These are phyloP conservation scores for Metarhizium anisopliae DNA, from an alignment of 2,329 filamentous ascomycete genomes.

Conservation along the genomic window DNA sequence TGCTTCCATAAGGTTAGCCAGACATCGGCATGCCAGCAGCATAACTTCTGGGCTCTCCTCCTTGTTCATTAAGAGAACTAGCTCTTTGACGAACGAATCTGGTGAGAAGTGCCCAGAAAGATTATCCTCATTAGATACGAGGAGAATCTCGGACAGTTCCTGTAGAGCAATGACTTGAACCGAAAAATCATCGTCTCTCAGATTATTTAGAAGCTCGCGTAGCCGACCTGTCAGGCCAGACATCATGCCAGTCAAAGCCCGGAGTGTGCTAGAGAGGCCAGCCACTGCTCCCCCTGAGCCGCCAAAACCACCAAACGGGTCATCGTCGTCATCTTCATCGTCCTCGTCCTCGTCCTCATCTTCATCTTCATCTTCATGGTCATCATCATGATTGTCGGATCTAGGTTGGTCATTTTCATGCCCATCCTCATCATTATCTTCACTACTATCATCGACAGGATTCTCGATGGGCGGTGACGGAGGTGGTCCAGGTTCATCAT, in stretches of 20 bases:
- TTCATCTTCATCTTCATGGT: slow-evolving; percentile 30
- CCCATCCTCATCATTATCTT: slow-evolving; percentile 19
- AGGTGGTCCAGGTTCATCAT: slow-evolving; percentile 29
- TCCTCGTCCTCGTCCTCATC: slow-evolving; percentile 49
- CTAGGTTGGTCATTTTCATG: slow-evolving; percentile 25
- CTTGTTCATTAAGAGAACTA: slow-evolving; percentile 86
- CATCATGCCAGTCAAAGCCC: slow-evolving; percentile 88
- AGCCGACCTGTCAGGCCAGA: slow-evolving; percentile 72
- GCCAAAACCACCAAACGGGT: slow-evolving; percentile 58
- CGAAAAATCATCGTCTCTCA: slow-evolving; percentile 80
- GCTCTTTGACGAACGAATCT: slow-evolving; percentile 89
- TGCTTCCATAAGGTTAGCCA: slow-evolving; percentile 97
- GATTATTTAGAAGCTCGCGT: slow-evolving; percentile 64
- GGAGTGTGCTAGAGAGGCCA: slow-evolving; percentile 68
- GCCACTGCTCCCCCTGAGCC: slow-evolving; percentile 53
- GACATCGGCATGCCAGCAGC: slow-evolving; percentile 88
- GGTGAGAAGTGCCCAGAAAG: slow-evolving; percentile 90
- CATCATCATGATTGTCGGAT: slow-evolving; percentile 15
- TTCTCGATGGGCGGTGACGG: slow-evolving; percentile 29
- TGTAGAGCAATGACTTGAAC: slow-evolving; percentile 86
- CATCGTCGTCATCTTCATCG: slow-evolving; percentile 56
- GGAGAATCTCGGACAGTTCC: slow-evolving; percentile 83
- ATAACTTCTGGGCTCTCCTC: slow-evolving; percentile 96
- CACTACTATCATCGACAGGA: slow-evolving; percentile 30
- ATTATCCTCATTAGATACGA: slow-evolving; percentile 95